A percentile compares a stretch with the other conserved stretches of the same genome.
Conservation (phyloP, 2,329 filamentous ascomycete species). For the Alternaria panax region DNA sequence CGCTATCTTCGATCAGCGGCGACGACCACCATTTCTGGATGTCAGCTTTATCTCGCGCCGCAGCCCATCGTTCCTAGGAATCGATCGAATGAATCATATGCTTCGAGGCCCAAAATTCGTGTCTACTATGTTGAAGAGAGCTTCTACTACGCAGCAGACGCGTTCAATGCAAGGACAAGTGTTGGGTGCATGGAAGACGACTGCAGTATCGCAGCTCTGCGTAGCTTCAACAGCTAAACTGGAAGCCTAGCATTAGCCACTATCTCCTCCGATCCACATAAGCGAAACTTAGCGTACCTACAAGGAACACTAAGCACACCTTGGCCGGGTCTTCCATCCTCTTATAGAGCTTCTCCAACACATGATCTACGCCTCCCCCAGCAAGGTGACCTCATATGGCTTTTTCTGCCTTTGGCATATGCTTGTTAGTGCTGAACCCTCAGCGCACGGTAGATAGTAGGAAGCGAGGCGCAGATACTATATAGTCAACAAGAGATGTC, state of each 20-base stretch:
- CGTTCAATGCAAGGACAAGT: not conserved
- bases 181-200: not conserved
- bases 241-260: not conserved
- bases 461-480: not conserved
- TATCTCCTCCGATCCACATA: constrained; percentile 15
- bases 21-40: constrained; percentile 25
- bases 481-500: not conserved
- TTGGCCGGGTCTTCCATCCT: constrained; percentile 31
- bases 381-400: constrained; percentile 43
- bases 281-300: constrained; percentile 9
- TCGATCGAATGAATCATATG: constrained; percentile 18
- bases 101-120: not conserved
- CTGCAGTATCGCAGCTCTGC: not conserved
- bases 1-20: constrained; percentile 48
- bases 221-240: not conserved
- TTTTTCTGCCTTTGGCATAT: constrained; percentile 16
- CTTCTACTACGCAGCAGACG: not conserved
- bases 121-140: not conserved
- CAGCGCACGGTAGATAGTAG: not conserved
- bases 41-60: constrained; percentile 33
- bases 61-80: constrained; percentile 16
- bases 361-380: constrained; percentile 20
- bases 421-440: not conserved
- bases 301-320: constrained; percentile 29
- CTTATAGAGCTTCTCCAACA: constrained; percentile 20